phyloP scores from a whole-genome alignment of 2,329 filamentous ascomycete genomes.

The Aureobasidium subglaciale region DNA sequence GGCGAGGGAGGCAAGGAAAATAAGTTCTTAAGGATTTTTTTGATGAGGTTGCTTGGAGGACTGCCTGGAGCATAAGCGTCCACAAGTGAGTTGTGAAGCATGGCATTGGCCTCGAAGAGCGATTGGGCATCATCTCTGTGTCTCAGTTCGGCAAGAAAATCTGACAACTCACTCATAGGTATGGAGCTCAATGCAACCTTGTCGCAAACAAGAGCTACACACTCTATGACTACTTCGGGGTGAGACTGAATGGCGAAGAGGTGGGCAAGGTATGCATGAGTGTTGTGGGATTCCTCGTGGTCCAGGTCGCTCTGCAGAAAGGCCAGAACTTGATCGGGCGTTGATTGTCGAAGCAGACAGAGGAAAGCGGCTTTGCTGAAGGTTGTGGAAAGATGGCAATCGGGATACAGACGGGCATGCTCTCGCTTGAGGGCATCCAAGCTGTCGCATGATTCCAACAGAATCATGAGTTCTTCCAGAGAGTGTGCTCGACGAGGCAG shows the following conservation, averaged over 20 bases:
- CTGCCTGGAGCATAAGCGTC: not conserved
- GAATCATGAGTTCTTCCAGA: not conserved
- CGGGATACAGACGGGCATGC: not conserved
- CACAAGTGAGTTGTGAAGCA: not conserved
- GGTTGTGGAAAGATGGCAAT: not conserved
- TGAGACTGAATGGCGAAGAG: not conserved
- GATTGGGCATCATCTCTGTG: not conserved
- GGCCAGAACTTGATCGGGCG: not conserved
- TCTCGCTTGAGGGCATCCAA: not conserved
- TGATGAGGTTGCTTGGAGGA: not conserved
- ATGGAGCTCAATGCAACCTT: slow-evolving; percentile 21
- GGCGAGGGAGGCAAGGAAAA: not conserved
- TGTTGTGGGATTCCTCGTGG: not conserved
- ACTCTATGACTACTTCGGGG: not conserved
- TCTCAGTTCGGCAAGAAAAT: not conserved
- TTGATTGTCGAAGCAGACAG: not conserved
- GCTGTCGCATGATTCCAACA: not conserved
- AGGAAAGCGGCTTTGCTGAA: slow-evolving; percentile 8
- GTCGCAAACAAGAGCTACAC: slow-evolving; percentile 14
- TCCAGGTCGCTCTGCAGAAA: slow-evolving; percentile 14
- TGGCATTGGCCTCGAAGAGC: not conserved
- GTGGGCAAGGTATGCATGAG: not conserved
- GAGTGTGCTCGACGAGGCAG: not conserved
- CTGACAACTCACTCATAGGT: slow-evolving; percentile 4
- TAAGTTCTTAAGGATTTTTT: not conserved